Base-by-base conservation (phyloP, 2,329 filamentous ascomycete species). In the Pseudogymnoascus sp. region DNA sequence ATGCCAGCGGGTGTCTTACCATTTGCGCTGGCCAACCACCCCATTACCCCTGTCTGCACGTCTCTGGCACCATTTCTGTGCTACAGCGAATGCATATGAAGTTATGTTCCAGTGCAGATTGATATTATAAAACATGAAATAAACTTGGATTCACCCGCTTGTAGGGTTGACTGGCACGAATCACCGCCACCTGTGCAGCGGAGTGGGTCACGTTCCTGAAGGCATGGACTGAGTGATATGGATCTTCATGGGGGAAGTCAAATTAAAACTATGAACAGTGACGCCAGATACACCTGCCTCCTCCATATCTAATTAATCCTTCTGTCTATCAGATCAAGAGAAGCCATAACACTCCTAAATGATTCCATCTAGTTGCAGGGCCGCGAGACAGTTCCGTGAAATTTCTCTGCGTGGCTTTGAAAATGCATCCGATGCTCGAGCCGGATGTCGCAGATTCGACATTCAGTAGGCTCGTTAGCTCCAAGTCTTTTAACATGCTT, bases 361-460 rank as follows among this genome's bases (percentile, higher is more conserved):
- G 10, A 12, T 12, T 36, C 33, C 33, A 36, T 36, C 33, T 36
- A 36, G 33, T 36, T 36, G 33, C 33, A 36, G 33, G 33, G 9
- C 51, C 17, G 21, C 33, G 51, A 59, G 51, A 35, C 58, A 39
- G 58, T 60, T 38, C 58, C 33, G 33, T 60, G 58, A 60, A 60
- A 60, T 29, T 27, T 60, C 33, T 60, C 33, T 60, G 15, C 33
- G 33, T 60, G 33, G 38, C n/a, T 60, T 25, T 21, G 33, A 21
- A 60, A 60, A 36, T 60, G 8, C 58, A 35, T 27, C 38, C 33
- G 33, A 41, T 60, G 31, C 29, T 60, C 8, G 9, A 60, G 33
- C 58, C 15, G 8, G 29, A 59, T 10, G 55, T 36, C 15, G 17
- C 29, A 59, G 13, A 60, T 60, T 38, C 15, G 15, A 39, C 58